Conservation (phyloP, 768 basidiomycete species). For the Lactarius akahatsu region DNA sequence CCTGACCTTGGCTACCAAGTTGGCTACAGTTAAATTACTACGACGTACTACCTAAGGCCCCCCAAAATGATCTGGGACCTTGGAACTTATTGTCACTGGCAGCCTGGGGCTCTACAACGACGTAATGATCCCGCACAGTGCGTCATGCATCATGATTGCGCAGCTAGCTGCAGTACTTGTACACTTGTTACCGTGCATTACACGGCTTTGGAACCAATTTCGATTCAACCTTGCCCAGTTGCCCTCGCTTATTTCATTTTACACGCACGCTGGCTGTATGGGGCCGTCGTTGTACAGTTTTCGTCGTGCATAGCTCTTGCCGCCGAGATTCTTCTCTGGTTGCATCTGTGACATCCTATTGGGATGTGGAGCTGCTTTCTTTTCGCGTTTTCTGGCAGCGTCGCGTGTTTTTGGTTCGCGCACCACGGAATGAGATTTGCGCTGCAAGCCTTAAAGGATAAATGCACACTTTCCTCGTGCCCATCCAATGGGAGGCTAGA, state of each 20-base stretch:
- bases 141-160: not conserved
- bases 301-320: not conserved
- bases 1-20: not conserved
- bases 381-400: not conserved
- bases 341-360: not conserved
- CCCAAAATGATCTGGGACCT: not conserved
- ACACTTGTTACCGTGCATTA: not conserved
- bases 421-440: not conserved
- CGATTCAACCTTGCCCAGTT: not conserved
- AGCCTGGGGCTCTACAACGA: not conserved
- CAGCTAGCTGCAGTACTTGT: not conserved
- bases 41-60: not conserved
- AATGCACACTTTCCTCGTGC: not conserved
- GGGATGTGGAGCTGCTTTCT: not conserved
- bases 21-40: not conserved
- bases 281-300: too few relatives aligned
- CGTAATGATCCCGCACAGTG: not conserved
- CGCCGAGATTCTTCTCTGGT: not conserved
- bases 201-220: not conserved
- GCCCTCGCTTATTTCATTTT: not conserved
- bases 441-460: not conserved
- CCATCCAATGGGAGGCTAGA: not conserved
- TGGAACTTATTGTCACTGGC: not conserved
- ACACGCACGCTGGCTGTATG: not conserved
- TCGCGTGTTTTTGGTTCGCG: not conserved